These are phyloP conservation scores for Actinomortierella ambigua DNA, from an alignment of 371 early-diverging fungal species.

Conservation along the genomic window DNA sequence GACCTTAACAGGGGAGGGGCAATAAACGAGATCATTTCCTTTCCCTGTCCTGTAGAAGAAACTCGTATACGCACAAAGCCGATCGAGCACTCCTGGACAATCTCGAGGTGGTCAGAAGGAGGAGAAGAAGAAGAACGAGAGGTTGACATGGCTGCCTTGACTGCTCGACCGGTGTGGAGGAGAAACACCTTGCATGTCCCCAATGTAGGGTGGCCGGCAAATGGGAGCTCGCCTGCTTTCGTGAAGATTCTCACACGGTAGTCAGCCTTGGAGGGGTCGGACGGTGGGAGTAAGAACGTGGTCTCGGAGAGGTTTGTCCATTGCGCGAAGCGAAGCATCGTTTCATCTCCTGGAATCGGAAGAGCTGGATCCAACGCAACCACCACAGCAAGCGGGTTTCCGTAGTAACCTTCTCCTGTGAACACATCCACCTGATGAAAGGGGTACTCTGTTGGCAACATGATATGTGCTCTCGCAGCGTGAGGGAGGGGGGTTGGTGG, in stretches of 20 bases:
- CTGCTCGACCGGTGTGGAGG: slow-evolving; percentile 7
- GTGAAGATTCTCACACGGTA: slow-evolving; percentile 26
- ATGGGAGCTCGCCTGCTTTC: slow-evolving; percentile 15
- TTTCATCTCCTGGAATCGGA: slow-evolving; percentile 14
- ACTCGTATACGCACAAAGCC: too few species aligned
- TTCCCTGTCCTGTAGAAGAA: too few species aligned
- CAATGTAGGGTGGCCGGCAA: slow-evolving; percentile 28
- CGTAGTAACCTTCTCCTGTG: slow-evolving; percentile 19
- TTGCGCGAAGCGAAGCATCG: slow-evolving; percentile 20
- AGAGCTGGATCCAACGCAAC: slow-evolving; percentile 20
- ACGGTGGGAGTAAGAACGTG: slow-evolving; percentile 30
- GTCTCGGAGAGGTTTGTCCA: slow-evolving; percentile 36
- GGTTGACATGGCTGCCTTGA: not conserved
- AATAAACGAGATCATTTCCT: slow-evolving; percentile 22
- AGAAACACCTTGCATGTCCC: slow-evolving; percentile 22
- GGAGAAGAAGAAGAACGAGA: too few species aligned
- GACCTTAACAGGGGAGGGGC: slow-evolving; percentile 23
- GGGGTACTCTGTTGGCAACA: slow-evolving; percentile 19
- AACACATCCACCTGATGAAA: slow-evolving; percentile 31
- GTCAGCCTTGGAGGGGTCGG: slow-evolving; percentile 24
- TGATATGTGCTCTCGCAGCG: too few species aligned
- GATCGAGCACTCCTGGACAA: too few species aligned
- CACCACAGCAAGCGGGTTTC: slow-evolving; percentile 27
- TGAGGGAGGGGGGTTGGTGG: too few species aligned
- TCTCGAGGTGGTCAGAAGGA: too few species aligned